phyloP scores from a whole-genome alignment of 768 basidiomycete species.

The Phlebiopsis gigantea region DNA sequence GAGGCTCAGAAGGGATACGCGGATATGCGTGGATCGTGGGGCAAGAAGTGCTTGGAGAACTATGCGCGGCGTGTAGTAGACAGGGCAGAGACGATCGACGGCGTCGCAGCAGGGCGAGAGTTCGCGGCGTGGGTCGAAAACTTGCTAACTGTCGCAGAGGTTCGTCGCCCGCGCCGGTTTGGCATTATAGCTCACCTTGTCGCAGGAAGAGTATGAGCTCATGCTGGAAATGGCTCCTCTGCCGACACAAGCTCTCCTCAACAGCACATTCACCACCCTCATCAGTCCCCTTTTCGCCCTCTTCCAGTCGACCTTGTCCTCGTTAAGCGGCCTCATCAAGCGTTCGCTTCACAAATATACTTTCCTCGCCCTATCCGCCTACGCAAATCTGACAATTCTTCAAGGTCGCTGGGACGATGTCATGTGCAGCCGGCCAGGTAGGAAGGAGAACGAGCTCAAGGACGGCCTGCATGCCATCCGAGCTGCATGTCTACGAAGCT shows the following conservation, averaged over 20 bases:
- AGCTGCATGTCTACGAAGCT: conserved; percentile 70
- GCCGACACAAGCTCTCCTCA: conserved; percentile 41
- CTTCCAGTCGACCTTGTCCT: conserved; percentile 59
- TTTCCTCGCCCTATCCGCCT: conserved; percentile 73
- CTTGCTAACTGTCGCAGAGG: conserved; percentile 63
- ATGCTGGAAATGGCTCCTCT: conserved; percentile 62
- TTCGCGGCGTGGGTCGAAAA: conserved; percentile 68
- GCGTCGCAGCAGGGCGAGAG: conserved; percentile 61
- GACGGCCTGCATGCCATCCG: conserved; percentile 63
- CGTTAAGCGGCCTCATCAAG: conserved; percentile 64
- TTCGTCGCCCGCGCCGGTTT: conserved; percentile 25
- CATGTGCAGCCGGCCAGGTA: conserved; percentile 41
- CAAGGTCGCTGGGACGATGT: conserved; percentile 68
- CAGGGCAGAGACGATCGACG: conserved; percentile 63
- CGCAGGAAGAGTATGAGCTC: conserved; percentile 63
- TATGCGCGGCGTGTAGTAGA: conserved; percentile 67
- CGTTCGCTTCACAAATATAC: conserved; percentile 72
- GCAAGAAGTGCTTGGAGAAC: conserved; percentile 65
- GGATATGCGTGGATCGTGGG: conserved; percentile 82
- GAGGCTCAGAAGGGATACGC: conserved; percentile 82
- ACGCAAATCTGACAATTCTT: conserved; percentile 49
- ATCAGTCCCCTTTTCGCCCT: conserved; percentile 60
- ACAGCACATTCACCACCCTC: conserved; percentile 56
- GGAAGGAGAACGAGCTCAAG: conserved; percentile 58
- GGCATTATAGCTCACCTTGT: neutral